Evolutionary conservation across 2,329 filamentous ascomycete species (phyloP), one percentile per base, ranked within the genome.

Genomic region (Diplodia mutila): DNA sequence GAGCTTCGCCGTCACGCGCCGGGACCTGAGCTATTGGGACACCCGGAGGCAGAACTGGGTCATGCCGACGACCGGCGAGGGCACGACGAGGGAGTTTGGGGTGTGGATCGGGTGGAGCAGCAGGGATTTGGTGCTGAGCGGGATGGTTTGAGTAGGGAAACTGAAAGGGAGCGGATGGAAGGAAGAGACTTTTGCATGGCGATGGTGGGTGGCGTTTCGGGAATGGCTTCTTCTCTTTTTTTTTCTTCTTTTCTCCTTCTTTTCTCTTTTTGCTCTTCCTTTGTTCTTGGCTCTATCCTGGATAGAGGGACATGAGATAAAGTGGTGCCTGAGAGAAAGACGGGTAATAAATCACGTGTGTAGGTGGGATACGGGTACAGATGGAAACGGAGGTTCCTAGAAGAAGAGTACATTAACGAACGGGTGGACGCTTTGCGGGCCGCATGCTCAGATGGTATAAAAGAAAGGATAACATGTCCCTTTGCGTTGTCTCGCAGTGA

Each of bases 1-100:
- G 0, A 68, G 68, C 25, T 80, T 83, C 55, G 73, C 78, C 23
- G 59, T 82, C 4, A 81, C 76, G 21, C 72, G 80, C 61, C 73
- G 77, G 37, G 80, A 82, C 72, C 18, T 82, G 67, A 81, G 79
- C 66, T 80, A 78, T 69, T 81, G 80, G 78, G 77, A 80, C 69
- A 73, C 77, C 0, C 69, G 66, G 70, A 72, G 74, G 69, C 77
- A 80, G 74, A 80, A 80, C 59, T 82, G 80, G 80, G 76, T 78
- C 14, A 69, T 68, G 61, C 67, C 67, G 48, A 67, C 51, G 25
- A 23, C 37, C 7, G 57, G 59, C 25, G 49, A n/a, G 2, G 18
- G 27, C 21, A 39, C 48, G 4, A 34, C 29, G 4, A 48, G n/a
- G 25, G 55, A 63, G 59, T 64, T 67, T 67, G 66, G 66, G 3